Evolutionary conservation across 1,284 basidiomycete genomes (phyloP).

Genomic region (Sporisorium exsertum): DNA sequence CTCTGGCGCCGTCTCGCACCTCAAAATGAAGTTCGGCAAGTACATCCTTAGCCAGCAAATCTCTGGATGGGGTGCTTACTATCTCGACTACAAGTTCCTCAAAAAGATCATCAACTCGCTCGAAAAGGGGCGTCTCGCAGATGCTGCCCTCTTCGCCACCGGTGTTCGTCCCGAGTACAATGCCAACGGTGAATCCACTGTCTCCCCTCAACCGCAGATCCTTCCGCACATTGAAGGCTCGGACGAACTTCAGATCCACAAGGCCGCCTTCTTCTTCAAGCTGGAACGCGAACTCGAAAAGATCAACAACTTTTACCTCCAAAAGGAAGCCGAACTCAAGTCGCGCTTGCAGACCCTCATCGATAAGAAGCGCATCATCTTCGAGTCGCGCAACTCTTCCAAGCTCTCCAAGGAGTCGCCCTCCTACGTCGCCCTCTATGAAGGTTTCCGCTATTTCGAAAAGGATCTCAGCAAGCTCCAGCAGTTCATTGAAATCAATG

Average conservation of each 20-base stretch:
- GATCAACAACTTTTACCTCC: slow-evolving; percentile 99
- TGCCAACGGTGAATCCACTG: slow-evolving; percentile 24
- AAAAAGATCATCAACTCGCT: slow-evolving; percentile 99
- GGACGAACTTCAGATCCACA: slow-evolving; percentile 77
- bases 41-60: slow-evolving; percentile 96
- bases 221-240: slow-evolving; percentile 54
- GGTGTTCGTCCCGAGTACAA: slow-evolving; percentile 77
- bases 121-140: slow-evolving; percentile 86
- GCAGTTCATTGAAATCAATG: slow-evolving; percentile 99
- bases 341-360: slow-evolving; percentile 88
- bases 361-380: slow-evolving; percentile 83
- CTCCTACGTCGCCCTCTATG: slow-evolving; percentile 77
- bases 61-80: slow-evolving; percentile 95
- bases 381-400: slow-evolving; percentile 47
- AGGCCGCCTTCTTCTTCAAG: slow-evolving; percentile 99
- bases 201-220: slow-evolving; percentile 52
- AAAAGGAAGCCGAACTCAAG: slow-evolving; percentile 95
- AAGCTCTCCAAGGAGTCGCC: slow-evolving; percentile 65
- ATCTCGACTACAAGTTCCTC: slow-evolving; percentile 97
- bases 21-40: slow-evolving; percentile 86
- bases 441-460: slow-evolving; percentile 94
- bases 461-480: slow-evolving; percentile 94
- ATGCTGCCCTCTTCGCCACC: slow-evolving; percentile 86
- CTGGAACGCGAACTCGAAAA: slow-evolving; percentile 97
- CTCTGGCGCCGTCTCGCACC: neutral